phyloP scores from a whole-genome alignment of 805 yeast genomes.

The Kluyveromyces nonfermentans region DNA sequence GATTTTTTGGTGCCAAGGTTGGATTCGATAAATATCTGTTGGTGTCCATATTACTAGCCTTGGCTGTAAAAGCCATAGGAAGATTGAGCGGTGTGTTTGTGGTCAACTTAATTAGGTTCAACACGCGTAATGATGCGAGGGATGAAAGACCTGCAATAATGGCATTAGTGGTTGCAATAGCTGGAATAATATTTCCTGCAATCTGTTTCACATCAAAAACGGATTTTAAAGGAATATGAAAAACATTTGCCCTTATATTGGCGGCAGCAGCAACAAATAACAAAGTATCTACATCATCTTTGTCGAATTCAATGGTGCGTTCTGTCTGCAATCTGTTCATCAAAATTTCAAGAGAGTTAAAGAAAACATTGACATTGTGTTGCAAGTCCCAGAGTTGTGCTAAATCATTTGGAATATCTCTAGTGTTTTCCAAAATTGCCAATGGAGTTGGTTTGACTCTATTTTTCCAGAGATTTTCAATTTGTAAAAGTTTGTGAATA shows the following conservation, averaged over 20 bases:
- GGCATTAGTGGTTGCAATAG: constrained; percentile 96
- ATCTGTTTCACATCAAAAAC: constrained; percentile 86
- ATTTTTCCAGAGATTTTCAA: constrained; percentile 72
- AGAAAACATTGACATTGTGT: constrained; percentile 56
- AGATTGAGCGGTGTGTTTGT: constrained; percentile 29
- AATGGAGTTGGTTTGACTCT: constrained; percentile 64
- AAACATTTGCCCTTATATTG: constrained; percentile 62
- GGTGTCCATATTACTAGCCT: constrained; percentile 35
- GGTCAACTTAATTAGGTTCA: constrained; percentile 29
- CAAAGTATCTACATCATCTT: constrained; percentile 88
- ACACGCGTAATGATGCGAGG: constrained; percentile 53
- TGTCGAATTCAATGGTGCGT: constrained; percentile 62
- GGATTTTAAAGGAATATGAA: constrained; percentile 59
- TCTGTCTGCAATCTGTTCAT: constrained; percentile 37
- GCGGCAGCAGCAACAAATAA: constrained; percentile 83
- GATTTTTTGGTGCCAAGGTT: constrained; percentile 49
- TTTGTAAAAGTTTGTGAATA: constrained; percentile 58
- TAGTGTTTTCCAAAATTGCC: constrained; percentile 10
- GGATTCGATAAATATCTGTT: constrained; percentile 59
- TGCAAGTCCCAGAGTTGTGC: constrained; percentile 47
- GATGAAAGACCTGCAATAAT: constrained; percentile 86
- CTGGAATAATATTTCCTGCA: constrained; percentile 97
- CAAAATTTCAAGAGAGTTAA: constrained; percentile 38
- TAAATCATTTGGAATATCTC: constrained; percentile 14
- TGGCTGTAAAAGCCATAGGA: constrained; percentile 42